Conservation (phyloP, 352 stramenopile species). For the Phytophthora tentaculata region DNA sequence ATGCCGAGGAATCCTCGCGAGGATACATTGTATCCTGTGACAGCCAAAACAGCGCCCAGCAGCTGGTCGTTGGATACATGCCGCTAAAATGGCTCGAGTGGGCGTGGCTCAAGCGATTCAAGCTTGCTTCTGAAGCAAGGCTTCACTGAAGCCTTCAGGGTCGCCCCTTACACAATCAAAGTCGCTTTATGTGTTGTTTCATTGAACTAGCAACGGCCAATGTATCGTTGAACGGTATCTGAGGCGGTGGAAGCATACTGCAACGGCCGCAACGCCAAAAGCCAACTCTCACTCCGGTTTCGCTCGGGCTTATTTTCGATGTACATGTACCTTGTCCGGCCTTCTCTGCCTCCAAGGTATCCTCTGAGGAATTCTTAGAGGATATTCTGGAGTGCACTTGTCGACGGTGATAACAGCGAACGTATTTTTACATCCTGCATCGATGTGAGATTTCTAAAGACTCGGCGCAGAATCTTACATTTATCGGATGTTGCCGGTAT, state of each 20-base stretch:
- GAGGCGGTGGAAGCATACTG: not conserved
- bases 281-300: not conserved
- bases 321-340: slow-evolving; percentile 22
- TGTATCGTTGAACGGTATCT: slow-evolving; percentile 8
- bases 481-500: no score
- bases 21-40: slow-evolving; percentile 24
- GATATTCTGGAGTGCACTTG: slow-evolving; percentile 16
- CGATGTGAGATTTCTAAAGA: not conserved
- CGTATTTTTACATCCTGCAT: no score
- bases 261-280: not conserved
- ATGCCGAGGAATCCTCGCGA: not conserved
- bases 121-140: no score
- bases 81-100: not conserved
- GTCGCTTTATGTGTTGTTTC: no score
- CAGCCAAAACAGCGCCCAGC: slow-evolving; percentile 12
- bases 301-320: slow-evolving; percentile 14
- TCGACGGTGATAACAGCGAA: slow-evolving; percentile 3
- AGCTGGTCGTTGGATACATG: slow-evolving; percentile 28
- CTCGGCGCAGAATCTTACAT: slow-evolving; percentile 1
- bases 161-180: no score
- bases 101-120: no score
- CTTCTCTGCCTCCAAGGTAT: slow-evolving; percentile 33
- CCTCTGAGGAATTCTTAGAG: slow-evolving; percentile 18
- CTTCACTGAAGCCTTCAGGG: no score
- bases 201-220: slow-evolving; percentile 6